phyloP scores from a whole-genome alignment of 495 filamentous ascomycete species.

The Neurospora sp. region DNA sequence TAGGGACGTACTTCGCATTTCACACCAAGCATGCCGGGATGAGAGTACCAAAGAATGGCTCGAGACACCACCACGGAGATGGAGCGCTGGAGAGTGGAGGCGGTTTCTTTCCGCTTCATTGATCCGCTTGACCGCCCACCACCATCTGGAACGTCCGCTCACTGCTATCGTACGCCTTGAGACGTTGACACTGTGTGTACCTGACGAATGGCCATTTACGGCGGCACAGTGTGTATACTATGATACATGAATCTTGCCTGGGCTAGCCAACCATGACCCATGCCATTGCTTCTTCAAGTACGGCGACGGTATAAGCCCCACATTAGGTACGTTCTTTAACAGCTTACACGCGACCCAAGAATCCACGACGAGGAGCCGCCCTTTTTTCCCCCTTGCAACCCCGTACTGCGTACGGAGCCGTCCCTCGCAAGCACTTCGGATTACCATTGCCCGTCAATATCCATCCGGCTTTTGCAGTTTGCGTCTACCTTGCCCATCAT shows the following conservation, averaged over 20 bases:
- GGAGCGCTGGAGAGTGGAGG: not conserved
- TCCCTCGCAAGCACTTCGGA: not conserved
- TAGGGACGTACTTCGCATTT: not conserved
- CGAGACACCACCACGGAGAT: slow-evolving; percentile 1
- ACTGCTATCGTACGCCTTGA: not conserved
- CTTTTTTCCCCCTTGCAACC: slow-evolving; percentile 12
- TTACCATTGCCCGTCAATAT: not conserved
- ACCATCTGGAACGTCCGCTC: not conserved
- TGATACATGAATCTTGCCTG: not conserved
- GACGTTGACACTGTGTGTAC: not conserved
- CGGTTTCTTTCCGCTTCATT: slow-evolving; percentile 12
- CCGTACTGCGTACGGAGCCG: not conserved
- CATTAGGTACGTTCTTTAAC: not conserved
- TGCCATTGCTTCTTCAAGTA: not conserved
- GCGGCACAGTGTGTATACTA: not conserved
- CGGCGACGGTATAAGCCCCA: not conserved
- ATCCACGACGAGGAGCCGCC: not conserved
- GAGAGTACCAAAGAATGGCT: not conserved
- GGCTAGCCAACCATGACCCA: not conserved
- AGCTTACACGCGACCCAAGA: not conserved
- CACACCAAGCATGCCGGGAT: not conserved
- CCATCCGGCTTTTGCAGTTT: not conserved
- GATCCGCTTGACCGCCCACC: slow-evolving; percentile 25
- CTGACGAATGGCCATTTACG: not conserved
- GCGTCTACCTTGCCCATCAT: slow-evolving; percentile 2